A percentile compares a stretch with the other conserved stretches of the same genome.
Evolutionary conservation across 805 yeast genomes (phyloP).

Genomic region (Naumovozyma dairenensis): DNA sequence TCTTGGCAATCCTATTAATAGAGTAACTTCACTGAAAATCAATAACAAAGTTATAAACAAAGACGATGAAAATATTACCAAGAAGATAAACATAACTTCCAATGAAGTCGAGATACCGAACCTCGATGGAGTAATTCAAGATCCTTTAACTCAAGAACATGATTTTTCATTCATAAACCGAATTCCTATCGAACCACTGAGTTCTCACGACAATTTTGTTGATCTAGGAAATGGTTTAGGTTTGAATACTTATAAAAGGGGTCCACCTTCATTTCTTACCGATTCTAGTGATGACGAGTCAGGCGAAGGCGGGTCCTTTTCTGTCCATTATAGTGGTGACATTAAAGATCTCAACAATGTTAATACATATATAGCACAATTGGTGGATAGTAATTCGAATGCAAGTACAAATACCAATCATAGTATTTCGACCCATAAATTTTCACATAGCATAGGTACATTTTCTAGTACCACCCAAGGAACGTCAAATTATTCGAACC

Average conservation of each 20-base stretch:
- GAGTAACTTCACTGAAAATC: too few species aligned
- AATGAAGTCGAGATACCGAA: too few species aligned
- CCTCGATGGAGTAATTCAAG: too few species aligned
- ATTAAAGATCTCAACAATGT: constrained; percentile 8
- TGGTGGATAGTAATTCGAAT: constrained; percentile 16
- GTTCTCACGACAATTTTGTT: constrained; percentile 13
- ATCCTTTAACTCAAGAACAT: too few species aligned
- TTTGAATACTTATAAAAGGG: constrained; percentile 27
- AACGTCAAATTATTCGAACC: too few species aligned
- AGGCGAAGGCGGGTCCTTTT: constrained; percentile 2
- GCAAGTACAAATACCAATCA: constrained; percentile 2
- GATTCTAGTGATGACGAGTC: constrained; percentile 23
- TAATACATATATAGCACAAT: constrained; percentile 21
- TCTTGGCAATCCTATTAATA: too few species aligned
- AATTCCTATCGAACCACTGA: neutral
- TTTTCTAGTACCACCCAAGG: too few species aligned
- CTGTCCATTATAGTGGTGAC: neutral
- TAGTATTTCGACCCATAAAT: neutral
- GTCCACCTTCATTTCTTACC: constrained; percentile 33
- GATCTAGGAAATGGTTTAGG: constrained; percentile 31
- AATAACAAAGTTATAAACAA: too few species aligned
- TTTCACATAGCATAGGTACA: neutral
- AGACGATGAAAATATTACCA: too few species aligned
- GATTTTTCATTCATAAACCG: too few species aligned
- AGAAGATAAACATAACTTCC: too few species aligned